A percentile compares a stretch with the other conserved stretches of the same genome.
Evolutionary conservation across 352 stramenopile species (phyloP).

Genomic region (Phytophthora nicotianae): DNA sequence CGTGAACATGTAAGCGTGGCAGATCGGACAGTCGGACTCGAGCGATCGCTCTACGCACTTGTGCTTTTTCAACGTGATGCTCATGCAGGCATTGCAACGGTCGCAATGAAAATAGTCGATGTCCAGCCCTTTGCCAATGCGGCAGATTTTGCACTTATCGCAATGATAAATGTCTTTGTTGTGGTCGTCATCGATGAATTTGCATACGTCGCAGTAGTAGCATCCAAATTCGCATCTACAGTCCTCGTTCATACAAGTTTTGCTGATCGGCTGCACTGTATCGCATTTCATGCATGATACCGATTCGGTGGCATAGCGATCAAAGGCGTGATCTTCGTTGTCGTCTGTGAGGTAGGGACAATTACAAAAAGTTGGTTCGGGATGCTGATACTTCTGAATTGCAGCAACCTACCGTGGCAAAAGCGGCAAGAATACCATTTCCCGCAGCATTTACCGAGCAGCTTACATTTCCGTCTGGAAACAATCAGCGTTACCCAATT

Average conservation of each 20-base stretch:
- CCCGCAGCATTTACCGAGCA: conserved; percentile 88
- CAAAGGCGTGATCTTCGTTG: conserved; percentile 89
- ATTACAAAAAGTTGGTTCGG: neutral
- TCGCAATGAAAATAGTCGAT: conserved; percentile 99
- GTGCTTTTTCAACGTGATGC: conserved; percentile 89
- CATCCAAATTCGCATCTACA: conserved; percentile 87
- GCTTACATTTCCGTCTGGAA: conserved; percentile 70
- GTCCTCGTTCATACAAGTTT: conserved; percentile 62
- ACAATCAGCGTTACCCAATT: neutral
- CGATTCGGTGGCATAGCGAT: conserved; percentile 94
- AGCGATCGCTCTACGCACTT: conserved; percentile 95
- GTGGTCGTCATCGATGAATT: conserved; percentile 94
- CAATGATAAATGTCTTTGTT: conserved; percentile 98
- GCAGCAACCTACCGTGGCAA: conserved; percentile 71
- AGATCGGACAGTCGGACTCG: conserved; percentile 96
- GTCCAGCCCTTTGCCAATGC: conserved; percentile 93
- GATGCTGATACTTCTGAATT: neutral
- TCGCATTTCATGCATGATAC: conserved; percentile 95
- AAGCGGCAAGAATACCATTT: conserved; percentile 91
- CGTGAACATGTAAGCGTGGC: conserved; percentile 95
- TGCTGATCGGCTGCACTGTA: conserved; percentile 70
- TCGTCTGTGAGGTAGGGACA: conserved; percentile 45
- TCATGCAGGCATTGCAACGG: conserved; percentile 98
- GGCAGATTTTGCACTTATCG: conserved; percentile 98
- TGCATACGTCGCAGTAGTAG: conserved; percentile 96